Conservation (phyloP, 2,329 filamentous ascomycete genomes). For the Hansfordia pulvinata region DNA sequence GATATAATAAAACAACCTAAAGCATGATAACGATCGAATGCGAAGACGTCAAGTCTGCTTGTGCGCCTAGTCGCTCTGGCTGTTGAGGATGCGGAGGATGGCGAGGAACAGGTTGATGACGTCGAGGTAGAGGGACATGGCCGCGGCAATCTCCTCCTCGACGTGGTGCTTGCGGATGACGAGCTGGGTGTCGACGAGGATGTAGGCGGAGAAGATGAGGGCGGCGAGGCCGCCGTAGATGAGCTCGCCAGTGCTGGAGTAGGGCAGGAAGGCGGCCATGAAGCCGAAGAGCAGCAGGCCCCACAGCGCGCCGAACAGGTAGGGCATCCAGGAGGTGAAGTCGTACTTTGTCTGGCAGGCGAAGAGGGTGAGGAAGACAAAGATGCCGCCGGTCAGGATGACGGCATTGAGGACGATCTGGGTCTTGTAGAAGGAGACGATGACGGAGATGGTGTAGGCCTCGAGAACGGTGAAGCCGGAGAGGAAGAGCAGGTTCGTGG, state of each 20-base stretch:
- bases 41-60: no score
- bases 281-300: constrained; percentile 84
- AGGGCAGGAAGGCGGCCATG: constrained; percentile 80
- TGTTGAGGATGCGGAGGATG: constrained; percentile 92
- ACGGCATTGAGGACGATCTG: constrained; percentile 81
- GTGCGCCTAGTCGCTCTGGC: constrained; percentile 76
- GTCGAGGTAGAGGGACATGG: constrained; percentile 90
- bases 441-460: constrained; percentile 84
- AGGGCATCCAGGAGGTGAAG: constrained; percentile 95
- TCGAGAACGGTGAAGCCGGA: constrained; percentile 81
- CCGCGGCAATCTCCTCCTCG: constrained; percentile 93
- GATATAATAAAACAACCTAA: no score
- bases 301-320: constrained; percentile 85
- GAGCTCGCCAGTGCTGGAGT: constrained; percentile 69
- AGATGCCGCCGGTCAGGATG: constrained; percentile 73
- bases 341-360: constrained; percentile 97
- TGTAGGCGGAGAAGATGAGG: constrained; percentile 86
- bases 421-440: constrained; percentile 81
- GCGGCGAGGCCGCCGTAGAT: constrained; percentile 72
- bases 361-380: constrained; percentile 69
- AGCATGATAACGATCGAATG: no score
- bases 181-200: constrained; percentile 91
- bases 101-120: constrained; percentile 95
- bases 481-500: constrained; percentile 88
- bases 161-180: constrained; percentile 94